Evolutionary conservation across 345 rosid genomes (phyloP).

Genomic region (Aegle marmelos): DNA sequence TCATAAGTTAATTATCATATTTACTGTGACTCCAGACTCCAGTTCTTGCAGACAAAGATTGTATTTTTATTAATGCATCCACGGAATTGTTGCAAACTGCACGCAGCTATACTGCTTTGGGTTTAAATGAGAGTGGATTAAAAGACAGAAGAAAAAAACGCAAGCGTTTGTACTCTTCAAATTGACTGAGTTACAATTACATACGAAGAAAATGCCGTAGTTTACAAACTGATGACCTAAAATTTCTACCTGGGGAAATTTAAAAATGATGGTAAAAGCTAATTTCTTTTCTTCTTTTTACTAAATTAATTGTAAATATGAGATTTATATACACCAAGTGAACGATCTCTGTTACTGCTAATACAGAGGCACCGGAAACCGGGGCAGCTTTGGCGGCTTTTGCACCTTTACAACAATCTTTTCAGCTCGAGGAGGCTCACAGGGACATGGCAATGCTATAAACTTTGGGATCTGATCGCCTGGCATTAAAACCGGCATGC

Average conservation of each 20-base stretch:
- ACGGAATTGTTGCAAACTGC: not conserved
- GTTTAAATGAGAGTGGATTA: not conserved
- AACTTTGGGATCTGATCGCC: constrained; percentile 85
- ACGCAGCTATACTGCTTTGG: not conserved
- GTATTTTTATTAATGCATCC: not conserved
- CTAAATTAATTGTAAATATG: constrained; percentile 11
- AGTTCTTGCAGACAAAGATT: not conserved
- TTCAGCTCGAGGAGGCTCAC: constrained; percentile 58
- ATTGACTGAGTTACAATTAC: not conserved
- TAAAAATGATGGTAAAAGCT: not conserved
- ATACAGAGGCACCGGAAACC: constrained; percentile 67
- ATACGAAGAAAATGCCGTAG: not conserved
- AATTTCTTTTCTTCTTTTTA: not conserved
- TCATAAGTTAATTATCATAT: not conserved
- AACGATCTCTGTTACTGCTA: constrained; percentile 31
- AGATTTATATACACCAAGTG: constrained; percentile 18
- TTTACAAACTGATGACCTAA: not conserved
- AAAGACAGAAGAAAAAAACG: not conserved
- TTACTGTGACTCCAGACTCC: not conserved
- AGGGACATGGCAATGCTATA: constrained; percentile 90
- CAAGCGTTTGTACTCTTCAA: not conserved
- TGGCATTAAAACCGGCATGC: constrained; percentile 90
- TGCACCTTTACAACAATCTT: constrained; percentile 35
- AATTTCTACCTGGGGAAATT: not conserved
- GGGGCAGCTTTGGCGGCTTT: constrained; percentile 54